Evolutionary conservation across 306 rosid species (phyloP).

Genomic region (Cicer arietinum): DNA sequence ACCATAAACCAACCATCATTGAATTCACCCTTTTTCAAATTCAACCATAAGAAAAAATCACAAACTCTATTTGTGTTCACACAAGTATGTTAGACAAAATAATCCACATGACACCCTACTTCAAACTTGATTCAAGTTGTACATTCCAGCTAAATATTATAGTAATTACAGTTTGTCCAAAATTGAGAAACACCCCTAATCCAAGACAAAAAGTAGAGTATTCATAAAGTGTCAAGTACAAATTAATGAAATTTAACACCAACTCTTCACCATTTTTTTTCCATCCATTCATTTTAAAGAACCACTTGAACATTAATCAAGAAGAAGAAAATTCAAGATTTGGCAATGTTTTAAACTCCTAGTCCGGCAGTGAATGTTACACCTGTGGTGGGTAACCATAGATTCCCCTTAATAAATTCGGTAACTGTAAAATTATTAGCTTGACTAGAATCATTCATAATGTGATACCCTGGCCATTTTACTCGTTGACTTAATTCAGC

Average conservation of each 20-base stretch:
- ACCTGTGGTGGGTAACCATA: constrained; percentile 45
- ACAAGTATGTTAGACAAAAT: background rate
- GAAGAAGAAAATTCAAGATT: background rate
- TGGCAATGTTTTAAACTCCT: constrained; percentile 29
- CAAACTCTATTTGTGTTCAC: background rate
- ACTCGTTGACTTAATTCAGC: constrained; percentile 51
- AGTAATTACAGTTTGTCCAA: background rate
- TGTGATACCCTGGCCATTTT: constrained; percentile 73
- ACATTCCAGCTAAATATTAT: background rate
- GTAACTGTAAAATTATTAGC: constrained; percentile 55
- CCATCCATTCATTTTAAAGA: background rate
- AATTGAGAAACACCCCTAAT: background rate
- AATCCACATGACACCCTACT: background rate
- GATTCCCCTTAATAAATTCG: constrained; percentile 42
- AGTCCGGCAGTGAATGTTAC: constrained; percentile 40
- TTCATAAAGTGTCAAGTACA: background rate
- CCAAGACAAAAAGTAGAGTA: background rate
- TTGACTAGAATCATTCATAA: constrained; percentile 55
- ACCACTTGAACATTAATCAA: background rate
- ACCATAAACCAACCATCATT: too few species aligned
- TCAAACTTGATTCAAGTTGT: background rate
- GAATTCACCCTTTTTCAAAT: background rate
- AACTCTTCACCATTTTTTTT: background rate
- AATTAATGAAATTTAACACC: constrained; percentile 21
- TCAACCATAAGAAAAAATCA: background rate